Conservation (phyloP, 768 basidiomycete species). For the Auricularia sp. region DNA sequence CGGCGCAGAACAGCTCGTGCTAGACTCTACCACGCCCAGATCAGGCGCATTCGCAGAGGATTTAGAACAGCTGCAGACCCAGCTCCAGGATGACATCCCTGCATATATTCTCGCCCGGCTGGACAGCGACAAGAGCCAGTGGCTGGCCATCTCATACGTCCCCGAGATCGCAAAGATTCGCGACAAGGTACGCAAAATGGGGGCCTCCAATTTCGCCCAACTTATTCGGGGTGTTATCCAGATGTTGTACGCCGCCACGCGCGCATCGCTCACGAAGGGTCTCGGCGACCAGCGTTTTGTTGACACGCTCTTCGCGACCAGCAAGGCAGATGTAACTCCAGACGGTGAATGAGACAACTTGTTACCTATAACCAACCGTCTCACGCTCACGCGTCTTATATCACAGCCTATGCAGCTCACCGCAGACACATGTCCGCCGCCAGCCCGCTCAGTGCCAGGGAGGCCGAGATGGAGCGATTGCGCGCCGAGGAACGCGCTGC, state of each 20-base stretch:
- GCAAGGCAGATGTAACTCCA: conserved; percentile 53
- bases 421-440: conserved; percentile 61
- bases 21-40: conserved; percentile 39
- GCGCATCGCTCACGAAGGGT: conserved; percentile 55
- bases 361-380: neutral
- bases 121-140: conserved; percentile 50
- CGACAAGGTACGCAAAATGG: conserved; percentile 49
- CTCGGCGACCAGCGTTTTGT: conserved; percentile 55
- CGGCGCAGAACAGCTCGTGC: conserved; percentile 55
- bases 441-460: conserved; percentile 70
- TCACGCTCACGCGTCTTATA: neutral
- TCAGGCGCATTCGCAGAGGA: conserved; percentile 46
- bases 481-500: conserved; percentile 62
- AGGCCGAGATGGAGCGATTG: conserved; percentile 73
- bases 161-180: conserved; percentile 73
- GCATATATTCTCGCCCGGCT: conserved; percentile 67
- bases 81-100: conserved; percentile 51
- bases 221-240: conserved; percentile 16
- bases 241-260: conserved; percentile 86
- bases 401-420: conserved; percentile 57
- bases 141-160: conserved; percentile 71
- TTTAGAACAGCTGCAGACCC: conserved; percentile 42
- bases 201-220: conserved; percentile 2
- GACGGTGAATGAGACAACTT: conserved; percentile 15
- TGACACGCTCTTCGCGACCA: conserved; percentile 70